Base-by-base conservation (phyloP, 371 early-diverging fungal species). In the Apophysomyces trapeziformis region DNA sequence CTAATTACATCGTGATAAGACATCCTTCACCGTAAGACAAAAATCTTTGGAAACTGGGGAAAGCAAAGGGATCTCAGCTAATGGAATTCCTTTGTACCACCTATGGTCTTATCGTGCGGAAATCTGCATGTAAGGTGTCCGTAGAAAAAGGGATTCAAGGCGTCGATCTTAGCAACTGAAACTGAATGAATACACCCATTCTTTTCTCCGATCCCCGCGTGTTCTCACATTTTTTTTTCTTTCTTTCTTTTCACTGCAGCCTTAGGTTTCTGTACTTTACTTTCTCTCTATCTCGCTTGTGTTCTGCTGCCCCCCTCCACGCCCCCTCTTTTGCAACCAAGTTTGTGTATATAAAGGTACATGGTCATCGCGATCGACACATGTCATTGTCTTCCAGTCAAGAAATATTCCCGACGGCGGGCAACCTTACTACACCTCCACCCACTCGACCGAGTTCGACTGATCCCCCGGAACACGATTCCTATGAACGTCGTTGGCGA, bases 401-500 rank as follows among this genome's bases (percentile, higher is more conserved):
- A 21, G 21, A 26, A 50, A 50, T 50, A 50, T 50, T 50, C 54
- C 54, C 54, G 54, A 50, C 54, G 21, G 21, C 54, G 9, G 54
- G 54, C 16, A 50, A 50, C 21, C 54, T 50, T 21, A 50, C 54
- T 18, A 50, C 54, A 21, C 54, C 54, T 50, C 54, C 54, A 5
- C 54, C 54, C 9, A 50, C 54, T 50, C 54, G 54, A 21, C 54
- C 54, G 9, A 21, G 54, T 50, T 50, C 54, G 54, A 50, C 54
- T 26, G 54, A 50, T 50, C 54, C 54, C 0, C 21, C 54, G 9
- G 21, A 7, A 21, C 16, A 50, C 54, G 21, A 21, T 18, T 50
- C 54, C 21, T 26, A 50, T 50, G 54, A 50, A 21, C 5, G 5
- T 41, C 41, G 11, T 50, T 50, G 21, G 18, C n/a, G 21, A 21